Conservation (phyloP, 306 rosid genomes). For the Gastrolobium villosum region DNA sequence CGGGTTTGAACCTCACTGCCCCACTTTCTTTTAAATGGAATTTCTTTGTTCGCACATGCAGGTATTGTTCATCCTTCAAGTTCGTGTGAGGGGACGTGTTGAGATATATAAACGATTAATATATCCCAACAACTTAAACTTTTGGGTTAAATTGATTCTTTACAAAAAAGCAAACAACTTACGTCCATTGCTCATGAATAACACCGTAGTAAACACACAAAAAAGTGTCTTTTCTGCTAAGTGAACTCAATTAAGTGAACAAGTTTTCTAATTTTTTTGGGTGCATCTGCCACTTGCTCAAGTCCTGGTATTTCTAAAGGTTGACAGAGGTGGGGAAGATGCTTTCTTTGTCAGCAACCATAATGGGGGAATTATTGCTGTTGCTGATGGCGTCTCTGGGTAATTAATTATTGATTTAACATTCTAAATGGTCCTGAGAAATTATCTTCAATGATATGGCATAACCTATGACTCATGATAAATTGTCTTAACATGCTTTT, state of each 20-base stretch:
- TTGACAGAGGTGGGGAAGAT: constrained; percentile 94
- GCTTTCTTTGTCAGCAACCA: constrained; percentile 82
- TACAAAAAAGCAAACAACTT: constrained; percentile 9
- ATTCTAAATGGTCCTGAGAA: neutral
- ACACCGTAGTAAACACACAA: neutral
- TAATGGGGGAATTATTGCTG: constrained; percentile 84
- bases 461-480: neutral
- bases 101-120: too few relatives aligned
- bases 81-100: too few relatives aligned
- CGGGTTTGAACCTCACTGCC: too few relatives aligned
- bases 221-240: constrained; percentile 13
- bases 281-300: constrained; percentile 25
- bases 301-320: constrained; percentile 62
- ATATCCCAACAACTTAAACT: too few relatives aligned
- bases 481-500: constrained; percentile 16
- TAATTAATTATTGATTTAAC: constrained; percentile 23
- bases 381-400: constrained; percentile 99
- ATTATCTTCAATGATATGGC: neutral
- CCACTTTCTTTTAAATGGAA: too few relatives aligned
- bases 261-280: constrained; percentile 19
- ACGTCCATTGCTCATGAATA: neutral
- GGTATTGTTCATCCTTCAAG: too few relatives aligned
- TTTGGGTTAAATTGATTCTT: too few relatives aligned
- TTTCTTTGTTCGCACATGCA: too few relatives aligned
- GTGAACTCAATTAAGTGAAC: constrained; percentile 2